phyloP scores from a whole-genome alignment of 73 alveolate species.

The Chromera velia region DNA sequence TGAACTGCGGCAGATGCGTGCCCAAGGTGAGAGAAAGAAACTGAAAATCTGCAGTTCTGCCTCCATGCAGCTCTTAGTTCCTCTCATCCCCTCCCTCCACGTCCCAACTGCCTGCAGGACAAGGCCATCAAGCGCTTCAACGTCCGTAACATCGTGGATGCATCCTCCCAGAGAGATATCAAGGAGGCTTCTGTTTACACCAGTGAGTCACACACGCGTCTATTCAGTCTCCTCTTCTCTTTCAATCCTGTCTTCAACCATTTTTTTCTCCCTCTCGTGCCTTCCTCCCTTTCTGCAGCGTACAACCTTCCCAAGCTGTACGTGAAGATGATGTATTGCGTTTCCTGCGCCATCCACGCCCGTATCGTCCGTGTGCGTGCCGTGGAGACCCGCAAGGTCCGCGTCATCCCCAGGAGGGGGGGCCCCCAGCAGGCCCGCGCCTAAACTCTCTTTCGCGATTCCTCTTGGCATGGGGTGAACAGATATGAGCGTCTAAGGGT shows the following conservation, averaged over 20 bases:
- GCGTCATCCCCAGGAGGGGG: background rate
- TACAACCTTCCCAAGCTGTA: conserved; percentile 64
- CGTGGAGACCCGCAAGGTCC: conserved; percentile 42
- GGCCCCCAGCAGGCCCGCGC: background rate
- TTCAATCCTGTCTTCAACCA: background rate
- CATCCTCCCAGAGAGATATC: conserved; percentile 91
- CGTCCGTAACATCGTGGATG: conserved; percentile 91
- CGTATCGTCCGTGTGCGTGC: conserved; percentile 85
- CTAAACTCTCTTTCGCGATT: too few relatives aligned
- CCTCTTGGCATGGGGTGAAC: too few relatives aligned
- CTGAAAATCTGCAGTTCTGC: background rate
- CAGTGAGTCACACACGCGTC: conserved; percentile 2
- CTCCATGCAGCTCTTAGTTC: background rate
- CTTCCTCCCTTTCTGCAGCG: background rate
- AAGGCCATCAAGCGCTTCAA: conserved; percentile 90
- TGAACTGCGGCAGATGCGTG: conserved; percentile 87
- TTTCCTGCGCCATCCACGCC: conserved; percentile 88
- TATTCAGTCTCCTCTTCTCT: conserved; percentile 4
- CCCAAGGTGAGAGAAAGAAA: conserved; percentile 53
- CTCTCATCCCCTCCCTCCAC: too few relatives aligned
- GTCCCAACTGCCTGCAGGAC: too few relatives aligned
- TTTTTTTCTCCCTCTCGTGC: background rate
- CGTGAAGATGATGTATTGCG: conserved; percentile 58
- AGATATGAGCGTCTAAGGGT: too few relatives aligned
- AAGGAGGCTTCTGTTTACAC: conserved; percentile 72